Evolutionary conservation across 495 filamentous ascomycete species (phyloP).

Genomic region (Hypomontagnella submonticulosa): DNA sequence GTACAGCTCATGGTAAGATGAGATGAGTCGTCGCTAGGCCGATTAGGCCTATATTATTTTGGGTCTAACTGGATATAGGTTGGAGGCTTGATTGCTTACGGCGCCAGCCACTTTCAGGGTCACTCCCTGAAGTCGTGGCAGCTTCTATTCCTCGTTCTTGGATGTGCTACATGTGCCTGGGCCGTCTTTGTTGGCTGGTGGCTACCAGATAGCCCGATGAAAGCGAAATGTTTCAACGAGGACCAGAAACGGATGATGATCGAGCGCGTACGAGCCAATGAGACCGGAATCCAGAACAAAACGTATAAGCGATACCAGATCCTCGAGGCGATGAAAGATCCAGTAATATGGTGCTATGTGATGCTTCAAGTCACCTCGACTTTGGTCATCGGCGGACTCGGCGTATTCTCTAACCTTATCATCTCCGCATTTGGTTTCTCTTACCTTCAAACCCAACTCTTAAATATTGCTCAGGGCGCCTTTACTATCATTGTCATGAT

Average conservation of each 20-base stretch:
- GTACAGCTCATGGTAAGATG: constrained; percentile 3
- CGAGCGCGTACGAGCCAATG: constrained; percentile 64
- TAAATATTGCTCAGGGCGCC: constrained; percentile 68
- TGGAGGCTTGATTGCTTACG: constrained; percentile 16
- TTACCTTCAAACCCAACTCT: constrained; percentile 53
- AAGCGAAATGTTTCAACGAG: constrained; percentile 63
- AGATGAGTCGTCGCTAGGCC: neutral
- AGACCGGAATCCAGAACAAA: constrained; percentile 70
- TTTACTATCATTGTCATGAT: constrained; percentile 68
- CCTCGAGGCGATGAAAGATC: constrained; percentile 56
- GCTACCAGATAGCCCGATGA: constrained; percentile 69
- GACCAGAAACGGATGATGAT: constrained; percentile 65
- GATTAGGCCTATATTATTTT: too few relatives aligned
- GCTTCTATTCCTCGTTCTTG: constrained; percentile 16
- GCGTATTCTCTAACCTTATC: constrained; percentile 68
- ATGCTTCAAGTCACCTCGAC: constrained; percentile 66
- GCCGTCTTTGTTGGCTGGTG: constrained; percentile 63
- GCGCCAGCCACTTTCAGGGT: constrained; percentile 14
- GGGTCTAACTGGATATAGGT: constrained; percentile 3
- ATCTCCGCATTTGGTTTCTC: constrained; percentile 56
- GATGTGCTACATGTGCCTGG: constrained; percentile 22
- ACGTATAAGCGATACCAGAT: constrained; percentile 55
- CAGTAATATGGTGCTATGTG: constrained; percentile 48
- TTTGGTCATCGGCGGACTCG: constrained; percentile 66
- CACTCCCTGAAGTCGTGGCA: constrained; percentile 21